phyloP scores from a whole-genome alignment of 768 basidiomycete species.

The Punctularia strigosozonata region DNA sequence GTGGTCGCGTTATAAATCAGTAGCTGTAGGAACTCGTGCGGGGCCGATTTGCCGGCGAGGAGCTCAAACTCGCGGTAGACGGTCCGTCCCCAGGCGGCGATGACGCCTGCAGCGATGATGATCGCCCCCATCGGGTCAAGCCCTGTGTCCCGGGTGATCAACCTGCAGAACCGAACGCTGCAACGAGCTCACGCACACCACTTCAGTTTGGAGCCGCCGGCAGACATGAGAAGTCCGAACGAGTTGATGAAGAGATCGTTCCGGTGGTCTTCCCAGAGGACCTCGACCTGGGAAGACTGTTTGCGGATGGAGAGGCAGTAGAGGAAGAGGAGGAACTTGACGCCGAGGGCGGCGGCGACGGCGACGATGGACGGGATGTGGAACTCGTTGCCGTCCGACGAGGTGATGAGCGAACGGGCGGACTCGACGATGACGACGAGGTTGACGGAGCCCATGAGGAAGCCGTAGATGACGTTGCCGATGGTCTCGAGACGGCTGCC shows the following conservation, averaged over 20 bases:
- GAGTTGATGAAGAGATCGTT: conserved; percentile 85
- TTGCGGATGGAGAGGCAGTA: conserved; percentile 75
- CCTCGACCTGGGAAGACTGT: conserved; percentile 81
- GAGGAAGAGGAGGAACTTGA: conserved; percentile 79
- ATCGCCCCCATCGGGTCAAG: conserved; percentile 73
- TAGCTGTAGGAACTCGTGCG: conserved; percentile 82
- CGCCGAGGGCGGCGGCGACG: conserved; percentile 74
- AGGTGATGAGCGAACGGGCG: conserved; percentile 51
- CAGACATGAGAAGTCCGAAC: conserved; percentile 75
- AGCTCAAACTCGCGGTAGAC: conserved; percentile 74
- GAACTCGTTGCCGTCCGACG: conserved; percentile 46
- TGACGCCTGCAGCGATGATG: conserved; percentile 69
- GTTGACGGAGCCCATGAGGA: conserved; percentile 86
- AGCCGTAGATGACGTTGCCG: conserved; percentile 81
- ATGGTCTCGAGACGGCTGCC: conserved; percentile 86
- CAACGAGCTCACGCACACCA: conserved; percentile 54
- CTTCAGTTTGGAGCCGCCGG: conserved; percentile 62
- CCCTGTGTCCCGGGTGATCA: conserved; percentile 23
- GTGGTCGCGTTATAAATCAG: conserved; percentile 88
- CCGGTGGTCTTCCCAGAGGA: conserved; percentile 96
- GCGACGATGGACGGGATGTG: conserved; percentile 77
- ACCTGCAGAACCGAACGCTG: neutral
- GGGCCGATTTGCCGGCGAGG: conserved; percentile 86
- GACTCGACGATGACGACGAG: conserved; percentile 87
- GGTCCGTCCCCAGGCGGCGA: conserved; percentile 65